Percentiles rank a stretch among this genome's conserved stretches.
phyloP scores from a whole-genome alignment of 352 stramenopile species.

The Phytopythium sindhum region DNA sequence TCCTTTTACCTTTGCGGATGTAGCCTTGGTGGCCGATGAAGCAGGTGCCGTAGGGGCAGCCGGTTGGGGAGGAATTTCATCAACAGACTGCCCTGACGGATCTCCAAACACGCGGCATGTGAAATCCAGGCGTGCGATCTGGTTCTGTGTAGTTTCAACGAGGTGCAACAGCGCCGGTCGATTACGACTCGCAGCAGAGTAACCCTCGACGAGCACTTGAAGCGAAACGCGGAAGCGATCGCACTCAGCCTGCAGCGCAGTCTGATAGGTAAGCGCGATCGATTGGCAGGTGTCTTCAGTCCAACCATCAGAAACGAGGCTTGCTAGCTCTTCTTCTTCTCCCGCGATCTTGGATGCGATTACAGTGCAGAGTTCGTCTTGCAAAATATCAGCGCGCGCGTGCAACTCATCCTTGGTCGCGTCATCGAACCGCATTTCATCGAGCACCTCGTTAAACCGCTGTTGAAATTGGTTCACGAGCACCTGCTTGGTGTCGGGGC shows the following conservation, averaged over 20 bases:
- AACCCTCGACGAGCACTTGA: constrained; percentile 51
- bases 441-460: constrained; percentile 73
- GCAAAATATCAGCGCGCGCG: constrained; percentile 62
- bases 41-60: constrained; percentile 9
- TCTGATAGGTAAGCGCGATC: constrained; percentile 46
- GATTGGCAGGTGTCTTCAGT: constrained; percentile 45
- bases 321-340: constrained; percentile 45
- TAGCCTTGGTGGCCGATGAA: constrained; percentile 16
- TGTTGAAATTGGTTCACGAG: constrained; percentile 65
- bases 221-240: constrained; percentile 65
- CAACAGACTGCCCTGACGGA: constrained; percentile 16
- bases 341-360: constrained; percentile 37
- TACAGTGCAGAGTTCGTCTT: constrained; percentile 52
- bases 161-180: constrained; percentile 21
- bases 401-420: constrained; percentile 80
- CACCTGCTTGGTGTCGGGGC: constrained; percentile 63
- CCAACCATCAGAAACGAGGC: constrained; percentile 49
- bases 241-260: constrained; percentile 61
- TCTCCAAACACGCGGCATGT: constrained; percentile 43
- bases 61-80: constrained; percentile 9
- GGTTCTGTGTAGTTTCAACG: constrained; percentile 25
- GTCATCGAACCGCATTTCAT: constrained; percentile 84
- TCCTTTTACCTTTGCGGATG: constrained; percentile 32
- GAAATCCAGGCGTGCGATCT: constrained; percentile 28
- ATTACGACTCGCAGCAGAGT: constrained; percentile 44